Base-by-base conservation (phyloP, 1,139 yeast species). In the Geotrichum klebahnii region DNA sequence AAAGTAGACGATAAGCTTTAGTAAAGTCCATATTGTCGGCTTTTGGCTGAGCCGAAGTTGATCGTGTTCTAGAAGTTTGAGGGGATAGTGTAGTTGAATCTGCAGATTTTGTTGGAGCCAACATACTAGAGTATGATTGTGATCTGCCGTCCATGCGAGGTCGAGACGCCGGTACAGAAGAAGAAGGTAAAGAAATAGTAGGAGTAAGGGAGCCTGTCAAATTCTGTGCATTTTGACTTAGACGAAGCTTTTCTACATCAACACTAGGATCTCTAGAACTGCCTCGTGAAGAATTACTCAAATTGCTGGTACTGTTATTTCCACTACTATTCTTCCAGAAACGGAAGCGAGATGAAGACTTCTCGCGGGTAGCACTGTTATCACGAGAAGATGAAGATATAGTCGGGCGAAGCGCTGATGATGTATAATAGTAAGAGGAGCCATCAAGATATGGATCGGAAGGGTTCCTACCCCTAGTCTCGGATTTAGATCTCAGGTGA, bases 1-100 rank as follows among this genome's bases (percentile, higher is more conserved):
- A 58, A 29, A 63, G 55, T 5, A 60, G 55, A 5, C 64, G 53
- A 37, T 57, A 59, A 3, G 65, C 64, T 10, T 46, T 53, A 2
- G 56, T 48, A 41, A 57, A 59, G 35, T 58, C 59, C 44, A 47
- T 20, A 23, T 23, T 47, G 12, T 50, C 54, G 14, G 44, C 54
- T n/a, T 47, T 49, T 14, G 50, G 51, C n/a, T 41, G 46, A 8
- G 48, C 20, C 3, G 51, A 48, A n/a, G 37, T 44, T 14, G 51
- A 50, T 12, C 51, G 26, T 16, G 51, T 43, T 19, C 48, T 36
- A 9, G 56, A 53, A 17, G 47, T 50, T 26, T 52, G 47, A 3
- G 54, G 46, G 8, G 52, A 31, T 6, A 42, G 43, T 12, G 52
- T 48, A 14, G 44, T 43, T 22, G 55, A 46, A n/a, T 53, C 49